Conservation (phyloP, 345 rosid genomes). For the Eucalyptus dawsonii region DNA sequence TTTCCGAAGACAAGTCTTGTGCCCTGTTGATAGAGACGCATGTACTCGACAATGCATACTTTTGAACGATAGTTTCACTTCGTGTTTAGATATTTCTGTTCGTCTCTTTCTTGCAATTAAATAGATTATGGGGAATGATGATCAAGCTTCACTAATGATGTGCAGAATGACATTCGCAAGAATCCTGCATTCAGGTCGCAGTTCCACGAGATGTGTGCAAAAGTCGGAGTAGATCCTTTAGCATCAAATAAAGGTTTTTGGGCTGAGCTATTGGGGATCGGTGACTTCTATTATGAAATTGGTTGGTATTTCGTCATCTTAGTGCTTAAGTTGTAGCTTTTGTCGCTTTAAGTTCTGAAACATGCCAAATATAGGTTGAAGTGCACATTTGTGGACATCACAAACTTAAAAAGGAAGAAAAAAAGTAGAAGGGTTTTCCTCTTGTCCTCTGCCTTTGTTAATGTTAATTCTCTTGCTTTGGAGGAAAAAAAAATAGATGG, state of each 20-base stretch:
- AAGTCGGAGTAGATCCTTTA: conserved; percentile 91
- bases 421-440: neutral
- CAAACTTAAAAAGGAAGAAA: neutral
- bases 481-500: neutral
- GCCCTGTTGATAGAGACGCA: neutral
- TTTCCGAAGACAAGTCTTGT: neutral
- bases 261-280: conserved; percentile 95
- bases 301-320: conserved; percentile 22
- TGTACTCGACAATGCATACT: neutral
- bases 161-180: conserved; percentile 79
- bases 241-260: conserved; percentile 94
- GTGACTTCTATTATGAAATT: conserved; percentile 94
- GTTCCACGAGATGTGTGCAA: conserved; percentile 85
- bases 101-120: neutral
- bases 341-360: neutral
- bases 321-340: neutral
- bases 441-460: neutral
- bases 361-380: neutral
- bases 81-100: neutral
- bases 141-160: neutral
- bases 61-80: neutral
- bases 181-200: conserved; percentile 74
- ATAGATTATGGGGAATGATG: neutral
- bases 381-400: neutral
- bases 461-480: neutral